Evolutionary conservation across 495 filamentous ascomycete genomes (phyloP).

Genomic region (Penicillium canescens): DNA sequence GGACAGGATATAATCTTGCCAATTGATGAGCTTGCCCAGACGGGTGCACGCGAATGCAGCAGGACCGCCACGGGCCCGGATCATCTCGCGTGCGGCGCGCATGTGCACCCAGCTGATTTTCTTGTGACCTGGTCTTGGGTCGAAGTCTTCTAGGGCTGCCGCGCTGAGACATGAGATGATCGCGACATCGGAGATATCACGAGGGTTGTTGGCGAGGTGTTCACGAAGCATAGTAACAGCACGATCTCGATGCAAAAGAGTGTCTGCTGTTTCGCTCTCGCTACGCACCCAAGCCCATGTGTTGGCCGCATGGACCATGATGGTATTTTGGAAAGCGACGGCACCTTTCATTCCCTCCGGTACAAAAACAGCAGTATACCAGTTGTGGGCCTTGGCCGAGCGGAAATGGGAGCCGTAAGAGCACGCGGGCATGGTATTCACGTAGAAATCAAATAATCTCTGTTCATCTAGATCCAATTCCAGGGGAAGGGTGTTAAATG

Average conservation of each 20-base stretch:
- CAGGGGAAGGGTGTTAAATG: conserved; percentile 37
- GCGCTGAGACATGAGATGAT: conserved; percentile 42
- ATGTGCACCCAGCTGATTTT: conserved; percentile 41
- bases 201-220: conserved; percentile 26
- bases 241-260: conserved; percentile 31
- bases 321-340: conserved; percentile 39
- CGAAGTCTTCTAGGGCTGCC: conserved; percentile 43
- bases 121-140: conserved; percentile 39
- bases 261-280: conserved; percentile 26
- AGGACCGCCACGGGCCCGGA: conserved; percentile 37
- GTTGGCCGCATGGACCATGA: conserved; percentile 41
- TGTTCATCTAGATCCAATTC: conserved; percentile 32
- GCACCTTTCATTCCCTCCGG: conserved; percentile 41
- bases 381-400: conserved; percentile 38
- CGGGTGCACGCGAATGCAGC: conserved; percentile 37
- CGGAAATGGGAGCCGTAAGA: conserved; percentile 38
- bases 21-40: conserved; percentile 44
- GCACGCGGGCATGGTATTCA: conserved; percentile 40
- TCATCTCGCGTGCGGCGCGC: conserved; percentile 41
- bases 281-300: conserved; percentile 39
- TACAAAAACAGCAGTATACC: conserved; percentile 39
- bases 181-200: conserved; percentile 36
- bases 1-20: conserved; percentile 44
- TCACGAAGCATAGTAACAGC: conserved; percentile 36
- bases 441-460: conserved; percentile 40